Conservation (phyloP, 352 stramenopile species). For the Blastocystis hominis region DNA sequence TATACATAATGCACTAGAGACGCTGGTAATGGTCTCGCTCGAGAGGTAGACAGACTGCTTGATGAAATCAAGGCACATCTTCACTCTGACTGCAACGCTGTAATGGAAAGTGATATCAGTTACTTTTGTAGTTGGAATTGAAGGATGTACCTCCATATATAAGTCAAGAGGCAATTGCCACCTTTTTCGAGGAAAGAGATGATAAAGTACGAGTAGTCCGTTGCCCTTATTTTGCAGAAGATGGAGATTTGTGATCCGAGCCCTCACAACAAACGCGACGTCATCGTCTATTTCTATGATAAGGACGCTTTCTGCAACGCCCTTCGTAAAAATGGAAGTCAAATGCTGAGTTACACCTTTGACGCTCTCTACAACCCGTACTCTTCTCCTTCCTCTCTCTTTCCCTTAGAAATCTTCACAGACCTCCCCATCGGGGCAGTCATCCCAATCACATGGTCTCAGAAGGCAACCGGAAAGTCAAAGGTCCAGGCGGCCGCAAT, state of each 20-base stretch:
- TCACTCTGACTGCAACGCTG: neutral
- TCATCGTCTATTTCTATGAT: slow-evolving; percentile 38
- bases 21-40: neutral
- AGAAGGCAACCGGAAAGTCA: neutral
- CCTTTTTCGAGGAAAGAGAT: neutral
- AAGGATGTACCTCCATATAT: slow-evolving; percentile 47
- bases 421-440: neutral
- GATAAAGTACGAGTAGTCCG: neutral
- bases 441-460: neutral
- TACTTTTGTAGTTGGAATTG: slow-evolving; percentile 28
- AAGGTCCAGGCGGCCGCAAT: neutral
- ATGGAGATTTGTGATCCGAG: slow-evolving; percentile 21
- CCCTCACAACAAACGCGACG: slow-evolving; percentile 29
- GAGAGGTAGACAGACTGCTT: neutral
- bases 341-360: slow-evolving; percentile 38
- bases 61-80: neutral
- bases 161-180: slow-evolving; percentile 7
- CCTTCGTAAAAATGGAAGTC: slow-evolving; percentile 16
- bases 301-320: slow-evolving; percentile 19
- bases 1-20: neutral
- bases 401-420: slow-evolving; percentile 38
- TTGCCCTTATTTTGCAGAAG: neutral
- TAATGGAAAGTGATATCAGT: neutral
- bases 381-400: neutral
- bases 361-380: slow-evolving; percentile 37